Conservation (phyloP, 192 early-diverging fungal genomes). For the Backusella morwellensis region DNA sequence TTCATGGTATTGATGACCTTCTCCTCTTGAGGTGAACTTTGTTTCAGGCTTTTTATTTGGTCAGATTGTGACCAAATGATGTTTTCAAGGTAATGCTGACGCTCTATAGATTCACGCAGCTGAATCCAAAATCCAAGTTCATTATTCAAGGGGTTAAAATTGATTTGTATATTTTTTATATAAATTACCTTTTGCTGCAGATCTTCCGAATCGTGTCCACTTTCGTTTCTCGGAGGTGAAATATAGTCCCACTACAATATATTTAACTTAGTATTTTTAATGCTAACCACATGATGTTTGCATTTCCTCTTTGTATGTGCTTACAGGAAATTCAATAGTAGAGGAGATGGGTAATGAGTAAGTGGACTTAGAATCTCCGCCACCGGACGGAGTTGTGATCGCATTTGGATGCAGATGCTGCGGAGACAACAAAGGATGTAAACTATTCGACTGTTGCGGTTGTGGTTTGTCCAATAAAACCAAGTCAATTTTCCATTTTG, state of each 20-base stretch:
- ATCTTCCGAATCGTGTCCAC: slow-evolving; percentile 13
- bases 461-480: slow-evolving; percentile 24
- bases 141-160: slow-evolving; percentile 8
- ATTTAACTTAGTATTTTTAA: slow-evolving; percentile 9
- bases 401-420: slow-evolving; percentile 6
- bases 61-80: slow-evolving; percentile 22
- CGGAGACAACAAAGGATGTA: slow-evolving; percentile 10
- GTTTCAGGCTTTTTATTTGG: slow-evolving; percentile 13
- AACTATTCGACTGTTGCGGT: neutral
- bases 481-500: slow-evolving; percentile 34
- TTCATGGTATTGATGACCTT: slow-evolving; percentile 20
- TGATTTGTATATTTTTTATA: neutral
- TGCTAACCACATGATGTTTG: slow-evolving; percentile 4
- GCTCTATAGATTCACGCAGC: slow-evolving; percentile 22
- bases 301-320: neutral
- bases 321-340: slow-evolving; percentile 19
- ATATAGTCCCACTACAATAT: slow-evolving; percentile 16
- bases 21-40: neutral
- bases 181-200: slow-evolving; percentile 21
- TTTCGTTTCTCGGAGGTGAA: neutral
- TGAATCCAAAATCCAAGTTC: slow-evolving; percentile 6
- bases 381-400: neutral
- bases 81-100: slow-evolving; percentile 13
- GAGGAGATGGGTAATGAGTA: slow-evolving; percentile 9
- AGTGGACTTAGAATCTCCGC: slow-evolving; percentile 2